phyloP scores from a whole-genome alignment of 2,329 filamentous ascomycete genomes.

The Penicillium sp. region DNA sequence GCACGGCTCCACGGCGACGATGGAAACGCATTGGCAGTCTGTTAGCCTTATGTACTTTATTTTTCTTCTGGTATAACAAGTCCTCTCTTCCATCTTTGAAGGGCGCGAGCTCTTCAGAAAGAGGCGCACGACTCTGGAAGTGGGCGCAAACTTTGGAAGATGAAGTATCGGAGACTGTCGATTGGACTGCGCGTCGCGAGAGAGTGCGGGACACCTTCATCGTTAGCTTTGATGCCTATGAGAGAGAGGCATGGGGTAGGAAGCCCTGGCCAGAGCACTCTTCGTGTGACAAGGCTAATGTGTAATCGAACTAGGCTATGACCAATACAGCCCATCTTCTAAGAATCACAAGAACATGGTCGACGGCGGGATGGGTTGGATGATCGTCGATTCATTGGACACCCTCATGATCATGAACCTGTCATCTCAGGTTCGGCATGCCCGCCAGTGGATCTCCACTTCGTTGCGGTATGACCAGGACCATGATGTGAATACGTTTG shows the following conservation, averaged over 20 bases:
- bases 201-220: conserved; percentile 86
- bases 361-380: conserved; percentile 89
- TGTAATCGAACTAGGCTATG: conserved; percentile 40
- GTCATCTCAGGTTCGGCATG: conserved; percentile 78
- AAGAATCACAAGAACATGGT: conserved; percentile 84
- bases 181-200: conserved; percentile 78
- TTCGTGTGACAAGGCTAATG: conserved; percentile 10
- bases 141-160: conserved; percentile 58
- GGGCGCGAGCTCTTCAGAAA: conserved; percentile 33
- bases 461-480: conserved; percentile 84
- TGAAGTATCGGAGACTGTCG: conserved; percentile 33
- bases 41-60: conserved; percentile 56
- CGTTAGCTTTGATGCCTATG: conserved; percentile 90
- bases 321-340: conserved; percentile 82
- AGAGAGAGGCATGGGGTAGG: conserved; percentile 88
- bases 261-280: not conserved
- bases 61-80: conserved; percentile 65
- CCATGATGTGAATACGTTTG: conserved; percentile 95
- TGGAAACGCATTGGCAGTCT: conserved; percentile 62
- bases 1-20: conserved; percentile 59
- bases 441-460: conserved; percentile 83
- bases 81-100: conserved; percentile 18
- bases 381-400: conserved; percentile 93
- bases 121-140: conserved; percentile 50
- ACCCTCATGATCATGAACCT: conserved; percentile 99